Conservation (phyloP, 495 filamentous ascomycete genomes). For the Penicillium steckii region DNA sequence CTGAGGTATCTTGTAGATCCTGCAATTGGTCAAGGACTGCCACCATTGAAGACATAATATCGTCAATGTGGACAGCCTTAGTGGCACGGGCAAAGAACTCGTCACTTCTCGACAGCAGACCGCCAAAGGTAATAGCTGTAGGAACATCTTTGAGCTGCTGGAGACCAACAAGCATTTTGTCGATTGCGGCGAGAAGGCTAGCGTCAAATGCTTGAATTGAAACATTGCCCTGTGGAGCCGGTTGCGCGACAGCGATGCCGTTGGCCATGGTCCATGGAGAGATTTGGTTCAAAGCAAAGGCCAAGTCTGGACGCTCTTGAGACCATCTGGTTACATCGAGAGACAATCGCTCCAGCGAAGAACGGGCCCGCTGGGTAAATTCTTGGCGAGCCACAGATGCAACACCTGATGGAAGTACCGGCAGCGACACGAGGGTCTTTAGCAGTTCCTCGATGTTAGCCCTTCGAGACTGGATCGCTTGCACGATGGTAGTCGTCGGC, state of each 20-base stretch:
- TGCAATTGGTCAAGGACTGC: slow-evolving; percentile 50
- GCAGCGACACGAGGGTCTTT: slow-evolving; percentile 44
- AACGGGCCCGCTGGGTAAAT: slow-evolving; percentile 44
- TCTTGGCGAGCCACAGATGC: slow-evolving; percentile 42
- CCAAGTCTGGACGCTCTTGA: slow-evolving; percentile 54
- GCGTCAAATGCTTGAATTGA: slow-evolving; percentile 48
- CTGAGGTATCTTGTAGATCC: slow-evolving; percentile 43
- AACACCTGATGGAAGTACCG: slow-evolving; percentile 54
- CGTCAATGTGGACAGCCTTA: slow-evolving; percentile 55
- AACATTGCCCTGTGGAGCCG: slow-evolving; percentile 15
- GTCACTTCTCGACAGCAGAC: slow-evolving; percentile 64
- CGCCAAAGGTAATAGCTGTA: slow-evolving; percentile 52
- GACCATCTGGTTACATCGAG: slow-evolving; percentile 40
- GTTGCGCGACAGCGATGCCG: slow-evolving; percentile 3
- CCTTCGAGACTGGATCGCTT: slow-evolving; percentile 48
- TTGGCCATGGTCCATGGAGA: slow-evolving; percentile 40
- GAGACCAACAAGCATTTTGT: slow-evolving; percentile 69
- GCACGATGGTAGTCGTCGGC: slow-evolving; percentile 38
- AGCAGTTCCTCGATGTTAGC: slow-evolving; percentile 41
- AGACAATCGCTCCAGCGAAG: slow-evolving; percentile 43
- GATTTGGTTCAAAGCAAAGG: slow-evolving; percentile 63
- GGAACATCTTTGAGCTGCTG: slow-evolving; percentile 67
- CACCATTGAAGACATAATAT: slow-evolving; percentile 53
- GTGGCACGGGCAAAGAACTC: slow-evolving; percentile 54
- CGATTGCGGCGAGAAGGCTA: slow-evolving; percentile 55